These are phyloP conservation scores for Blastomyces parvus DNA, from an alignment of 2,329 filamentous ascomycete genomes.

Conservation along the genomic window DNA sequence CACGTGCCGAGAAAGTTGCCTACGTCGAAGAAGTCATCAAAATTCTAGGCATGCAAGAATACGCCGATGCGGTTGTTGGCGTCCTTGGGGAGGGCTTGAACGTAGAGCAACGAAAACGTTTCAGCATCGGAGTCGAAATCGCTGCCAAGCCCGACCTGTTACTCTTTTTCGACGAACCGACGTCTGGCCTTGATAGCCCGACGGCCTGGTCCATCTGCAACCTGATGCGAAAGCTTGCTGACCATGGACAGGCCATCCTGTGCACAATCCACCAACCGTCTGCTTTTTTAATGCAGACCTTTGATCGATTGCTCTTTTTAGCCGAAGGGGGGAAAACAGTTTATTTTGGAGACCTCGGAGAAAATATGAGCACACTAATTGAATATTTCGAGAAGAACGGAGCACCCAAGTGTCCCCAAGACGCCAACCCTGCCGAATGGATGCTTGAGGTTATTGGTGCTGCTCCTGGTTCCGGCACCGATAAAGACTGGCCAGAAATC, in stretches of 20 bases:
- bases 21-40: conserved; percentile 90
- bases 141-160: conserved; percentile 83
- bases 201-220: conserved; percentile 88
- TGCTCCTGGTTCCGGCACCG: conserved; percentile 49
- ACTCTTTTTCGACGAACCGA: conserved; percentile 90
- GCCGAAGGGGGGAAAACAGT: conserved; percentile 57
- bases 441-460: conserved; percentile 55
- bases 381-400: conserved; percentile 59
- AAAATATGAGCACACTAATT: conserved; percentile 49
- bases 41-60: conserved; percentile 81
- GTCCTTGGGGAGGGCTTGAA: conserved; percentile 68
- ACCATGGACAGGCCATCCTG: conserved; percentile 81
- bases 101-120: conserved; percentile 58
- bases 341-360: conserved; percentile 59
- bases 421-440: conserved; percentile 67
- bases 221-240: conserved; percentile 79
- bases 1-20: conserved; percentile 66
- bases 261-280: conserved; percentile 98
- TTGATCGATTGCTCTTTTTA: conserved; percentile 56
- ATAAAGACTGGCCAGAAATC: conserved; percentile 47
- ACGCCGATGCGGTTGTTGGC: conserved; percentile 83
- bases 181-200: conserved; percentile 85
- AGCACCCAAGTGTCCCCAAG: conserved; percentile 50
- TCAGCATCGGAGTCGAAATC: conserved; percentile 90
- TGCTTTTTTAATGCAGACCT: conserved; percentile 86